These are phyloP conservation scores for Cucumis melo DNA, from an alignment of 306 rosid species.

Conservation along the genomic window DNA sequence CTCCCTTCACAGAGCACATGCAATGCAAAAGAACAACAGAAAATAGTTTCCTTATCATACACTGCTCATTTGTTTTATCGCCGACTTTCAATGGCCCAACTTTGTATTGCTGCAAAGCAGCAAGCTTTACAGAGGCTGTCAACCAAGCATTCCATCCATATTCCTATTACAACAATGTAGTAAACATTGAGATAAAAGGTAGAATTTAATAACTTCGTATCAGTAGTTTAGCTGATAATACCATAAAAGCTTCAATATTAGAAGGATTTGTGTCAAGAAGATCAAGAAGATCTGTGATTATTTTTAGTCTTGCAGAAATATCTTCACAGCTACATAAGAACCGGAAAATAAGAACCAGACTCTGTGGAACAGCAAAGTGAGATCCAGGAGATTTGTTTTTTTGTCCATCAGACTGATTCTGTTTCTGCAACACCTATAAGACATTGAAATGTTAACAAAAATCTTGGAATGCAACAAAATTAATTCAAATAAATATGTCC, in stretches of 20 bases:
- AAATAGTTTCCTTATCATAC: constrained; percentile 51
- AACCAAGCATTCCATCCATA: constrained; percentile 95
- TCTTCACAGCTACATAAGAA: constrained; percentile 71
- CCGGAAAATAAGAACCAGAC: constrained; percentile 71
- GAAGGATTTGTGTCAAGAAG: constrained; percentile 93
- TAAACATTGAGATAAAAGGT: constrained; percentile 9
- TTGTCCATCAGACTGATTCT: constrained; percentile 52
- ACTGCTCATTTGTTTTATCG: constrained; percentile 42
- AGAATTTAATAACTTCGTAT: constrained; percentile 7
- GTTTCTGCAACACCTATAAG: constrained; percentile 80
- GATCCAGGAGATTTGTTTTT: constrained; percentile 55
- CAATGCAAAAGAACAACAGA: constrained; percentile 70
- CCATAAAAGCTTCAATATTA: constrained; percentile 97
- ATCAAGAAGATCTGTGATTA: constrained; percentile 70
- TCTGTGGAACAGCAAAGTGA: constrained; percentile 85
- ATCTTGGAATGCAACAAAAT: not conserved
- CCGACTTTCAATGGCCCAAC: constrained; percentile 25
- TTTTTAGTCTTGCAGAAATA: constrained; percentile 45
- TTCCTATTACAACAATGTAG: constrained; percentile 41
- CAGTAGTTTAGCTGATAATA: constrained; percentile 16
- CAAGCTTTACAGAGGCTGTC: constrained; percentile 58
- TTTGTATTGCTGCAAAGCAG: constrained; percentile 44
- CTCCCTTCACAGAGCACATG: constrained; percentile 74
- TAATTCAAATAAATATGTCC: not conserved
- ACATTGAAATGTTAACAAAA: not conserved